These are phyloP conservation scores for Kodamaea plutei DNA, from an alignment of 1,139 yeast species.

Conservation along the genomic window DNA sequence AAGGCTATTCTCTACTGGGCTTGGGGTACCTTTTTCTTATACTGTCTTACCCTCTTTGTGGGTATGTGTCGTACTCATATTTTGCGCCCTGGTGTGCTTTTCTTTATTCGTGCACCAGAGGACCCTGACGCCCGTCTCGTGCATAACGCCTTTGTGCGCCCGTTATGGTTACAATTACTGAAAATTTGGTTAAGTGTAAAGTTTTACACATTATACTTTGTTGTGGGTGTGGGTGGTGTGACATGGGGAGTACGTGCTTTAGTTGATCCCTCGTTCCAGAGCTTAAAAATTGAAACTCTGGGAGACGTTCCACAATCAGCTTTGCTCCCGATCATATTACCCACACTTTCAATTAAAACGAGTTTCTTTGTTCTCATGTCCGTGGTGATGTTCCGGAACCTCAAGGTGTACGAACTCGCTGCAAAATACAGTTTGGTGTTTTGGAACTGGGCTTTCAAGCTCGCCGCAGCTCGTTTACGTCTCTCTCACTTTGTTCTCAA, in stretches of 20 bases:
- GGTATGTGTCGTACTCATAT: slow-evolving; percentile 74
- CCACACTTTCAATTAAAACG: neutral
- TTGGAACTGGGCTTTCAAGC: slow-evolving; percentile 63
- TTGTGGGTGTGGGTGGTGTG: slow-evolving; percentile 70
- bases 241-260: slow-evolving; percentile 42
- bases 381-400: slow-evolving; percentile 2
- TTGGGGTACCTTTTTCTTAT: slow-evolving; percentile 83
- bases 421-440: slow-evolving; percentile 40
- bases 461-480: slow-evolving; percentile 55
- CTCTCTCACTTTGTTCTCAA: slow-evolving; percentile 78
- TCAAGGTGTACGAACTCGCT: slow-evolving; percentile 14
- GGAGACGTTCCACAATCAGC: slow-evolving; percentile 14
- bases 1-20: slow-evolving; percentile 53
- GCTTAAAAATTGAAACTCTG: slow-evolving; percentile 6
- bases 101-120: slow-evolving; percentile 89
- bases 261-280: slow-evolving; percentile 23
- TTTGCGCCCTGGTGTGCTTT: slow-evolving; percentile 84
- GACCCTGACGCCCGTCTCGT: slow-evolving; percentile 89
- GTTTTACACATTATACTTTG: slow-evolving; percentile 70
- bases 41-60: slow-evolving; percentile 77
- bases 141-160: slow-evolving; percentile 80
- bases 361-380: slow-evolving; percentile 1
- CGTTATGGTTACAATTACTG: slow-evolving; percentile 66
- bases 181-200: slow-evolving; percentile 72
- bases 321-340: slow-evolving; percentile 23